phyloP scores from a whole-genome alignment of 139 green algal species.

The Chlamydomonas incerta region DNA sequence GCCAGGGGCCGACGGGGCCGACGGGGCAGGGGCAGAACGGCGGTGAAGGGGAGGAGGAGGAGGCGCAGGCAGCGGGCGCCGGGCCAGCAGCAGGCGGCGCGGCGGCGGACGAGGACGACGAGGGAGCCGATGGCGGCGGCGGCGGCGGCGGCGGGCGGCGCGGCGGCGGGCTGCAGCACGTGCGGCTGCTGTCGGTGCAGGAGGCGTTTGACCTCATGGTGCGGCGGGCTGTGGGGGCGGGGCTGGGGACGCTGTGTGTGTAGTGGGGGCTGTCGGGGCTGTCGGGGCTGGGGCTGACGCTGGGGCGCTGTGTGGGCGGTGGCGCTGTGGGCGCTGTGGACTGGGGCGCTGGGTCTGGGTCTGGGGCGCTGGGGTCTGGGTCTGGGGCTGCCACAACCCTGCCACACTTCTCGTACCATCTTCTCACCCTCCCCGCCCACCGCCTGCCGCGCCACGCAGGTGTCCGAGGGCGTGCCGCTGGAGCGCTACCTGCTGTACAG shows the following conservation, averaged over 20 bases:
- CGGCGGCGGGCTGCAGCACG: neutral
- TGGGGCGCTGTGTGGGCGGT: too few species aligned
- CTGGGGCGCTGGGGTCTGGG: too few species aligned
- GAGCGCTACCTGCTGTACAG: constrained; percentile 56
- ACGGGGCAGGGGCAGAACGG: too few species aligned
- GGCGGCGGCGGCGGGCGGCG: neutral
- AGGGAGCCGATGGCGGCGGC: neutral
- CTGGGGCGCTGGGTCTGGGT: too few species aligned
- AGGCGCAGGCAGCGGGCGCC: neutral
- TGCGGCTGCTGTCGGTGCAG: constrained; percentile 56
- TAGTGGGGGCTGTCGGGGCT: too few species aligned
- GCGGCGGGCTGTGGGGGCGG: neutral
- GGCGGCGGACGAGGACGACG: neutral
- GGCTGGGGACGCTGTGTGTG: too few species aligned
- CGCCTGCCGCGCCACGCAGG: constrained; percentile 4
- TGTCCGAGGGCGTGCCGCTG: constrained; percentile 46
- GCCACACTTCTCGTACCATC: neutral
- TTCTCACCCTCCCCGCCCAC: too few species aligned
- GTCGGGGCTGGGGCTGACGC: too few species aligned
- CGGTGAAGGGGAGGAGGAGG: neutral
- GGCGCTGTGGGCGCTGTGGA: too few species aligned
- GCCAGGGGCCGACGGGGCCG: too few species aligned
- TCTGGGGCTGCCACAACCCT: too few species aligned
- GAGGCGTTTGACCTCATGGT: constrained; percentile 60
- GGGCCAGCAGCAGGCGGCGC: too few species aligned